phyloP scores from a whole-genome alignment of 2,329 filamentous ascomycete species.

The Huntiella omanensis region DNA sequence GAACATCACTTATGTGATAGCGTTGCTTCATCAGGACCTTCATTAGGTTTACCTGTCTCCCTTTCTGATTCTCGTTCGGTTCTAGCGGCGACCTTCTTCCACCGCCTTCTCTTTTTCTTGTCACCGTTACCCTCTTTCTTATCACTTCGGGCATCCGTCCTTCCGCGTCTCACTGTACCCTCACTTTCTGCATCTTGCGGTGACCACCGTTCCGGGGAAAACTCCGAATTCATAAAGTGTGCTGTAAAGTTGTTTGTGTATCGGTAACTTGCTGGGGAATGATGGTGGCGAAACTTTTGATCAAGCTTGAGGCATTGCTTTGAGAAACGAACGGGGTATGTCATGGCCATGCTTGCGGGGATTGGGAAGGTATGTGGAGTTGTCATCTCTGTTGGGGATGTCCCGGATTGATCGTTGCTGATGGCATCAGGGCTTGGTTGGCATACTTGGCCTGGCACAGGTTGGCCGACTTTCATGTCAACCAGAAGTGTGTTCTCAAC shows the following conservation, averaged over 20 bases:
- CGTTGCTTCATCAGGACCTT: too few relatives aligned
- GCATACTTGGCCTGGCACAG: too few relatives aligned
- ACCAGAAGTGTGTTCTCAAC: too few relatives aligned
- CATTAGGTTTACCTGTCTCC: background rate
- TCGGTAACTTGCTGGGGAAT: conserved; percentile 38
- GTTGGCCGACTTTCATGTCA: too few relatives aligned
- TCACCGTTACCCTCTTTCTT: conserved; percentile 1
- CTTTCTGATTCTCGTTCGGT: background rate
- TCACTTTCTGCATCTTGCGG: conserved; percentile 18
- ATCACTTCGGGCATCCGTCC: conserved; percentile 12
- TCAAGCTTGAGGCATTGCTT: conserved; percentile 32
- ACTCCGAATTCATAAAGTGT: conserved; percentile 44
- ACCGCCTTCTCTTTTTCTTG: background rate
- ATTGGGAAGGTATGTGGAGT: too few relatives aligned
- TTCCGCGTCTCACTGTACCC: too few relatives aligned
- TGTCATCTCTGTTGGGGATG: too few relatives aligned
- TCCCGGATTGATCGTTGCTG: too few relatives aligned
- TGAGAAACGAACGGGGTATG: conserved; percentile 31
- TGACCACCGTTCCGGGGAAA: conserved; percentile 26
- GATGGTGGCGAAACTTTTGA: conserved; percentile 23
- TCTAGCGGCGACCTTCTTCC: background rate
- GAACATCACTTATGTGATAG: too few relatives aligned
- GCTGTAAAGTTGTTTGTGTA: conserved; percentile 49
- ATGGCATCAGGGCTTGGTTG: too few relatives aligned
- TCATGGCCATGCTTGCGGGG: conserved; percentile 26